phyloP scores from a whole-genome alignment of 2,329 filamentous ascomycete genomes.

The Bipolaris bicolor region DNA sequence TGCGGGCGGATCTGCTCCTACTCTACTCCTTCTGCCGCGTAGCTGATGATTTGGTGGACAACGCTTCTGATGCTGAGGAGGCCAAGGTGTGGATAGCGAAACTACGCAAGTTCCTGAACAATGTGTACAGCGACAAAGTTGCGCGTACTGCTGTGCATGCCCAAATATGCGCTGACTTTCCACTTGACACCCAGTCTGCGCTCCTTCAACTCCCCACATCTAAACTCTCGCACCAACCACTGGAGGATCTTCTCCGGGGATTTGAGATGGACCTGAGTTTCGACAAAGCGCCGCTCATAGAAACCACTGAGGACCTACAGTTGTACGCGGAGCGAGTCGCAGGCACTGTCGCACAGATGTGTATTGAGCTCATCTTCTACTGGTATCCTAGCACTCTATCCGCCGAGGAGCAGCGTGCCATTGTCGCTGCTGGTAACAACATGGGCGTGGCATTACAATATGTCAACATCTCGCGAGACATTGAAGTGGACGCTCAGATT shows the following conservation, averaged over 20 bases:
- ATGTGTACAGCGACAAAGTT: constrained; percentile 53
- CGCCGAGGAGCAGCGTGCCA: constrained; percentile 44
- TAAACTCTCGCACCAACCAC: constrained; percentile 63
- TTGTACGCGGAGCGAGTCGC: constrained; percentile 72
- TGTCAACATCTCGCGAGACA: constrained; percentile 77
- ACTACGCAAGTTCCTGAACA: constrained; percentile 63
- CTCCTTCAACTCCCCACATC: constrained; percentile 64
- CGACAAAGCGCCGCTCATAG: constrained; percentile 58
- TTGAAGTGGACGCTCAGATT: constrained; percentile 69
- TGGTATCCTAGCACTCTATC: constrained; percentile 54
- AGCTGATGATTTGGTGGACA: constrained; percentile 75
- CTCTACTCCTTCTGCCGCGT: constrained; percentile 77
- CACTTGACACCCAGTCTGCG: constrained; percentile 59
- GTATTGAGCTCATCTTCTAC: constrained; percentile 69
- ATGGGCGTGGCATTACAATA: constrained; percentile 81
- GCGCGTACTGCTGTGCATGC: constrained; percentile 9
- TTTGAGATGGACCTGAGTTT: constrained; percentile 73
- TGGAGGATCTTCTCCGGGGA: constrained; percentile 69
- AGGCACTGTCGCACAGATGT: constrained; percentile 73
- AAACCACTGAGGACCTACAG: constrained; percentile 63
- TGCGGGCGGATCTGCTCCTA: constrained; percentile 71
- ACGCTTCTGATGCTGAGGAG: constrained; percentile 60
- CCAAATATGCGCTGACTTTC: constrained; percentile 60
- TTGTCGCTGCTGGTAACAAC: constrained; percentile 63
- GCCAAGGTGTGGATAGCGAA: constrained; percentile 65